Conservation (phyloP, 768 basidiomycete genomes). For the Collybia sordida region DNA sequence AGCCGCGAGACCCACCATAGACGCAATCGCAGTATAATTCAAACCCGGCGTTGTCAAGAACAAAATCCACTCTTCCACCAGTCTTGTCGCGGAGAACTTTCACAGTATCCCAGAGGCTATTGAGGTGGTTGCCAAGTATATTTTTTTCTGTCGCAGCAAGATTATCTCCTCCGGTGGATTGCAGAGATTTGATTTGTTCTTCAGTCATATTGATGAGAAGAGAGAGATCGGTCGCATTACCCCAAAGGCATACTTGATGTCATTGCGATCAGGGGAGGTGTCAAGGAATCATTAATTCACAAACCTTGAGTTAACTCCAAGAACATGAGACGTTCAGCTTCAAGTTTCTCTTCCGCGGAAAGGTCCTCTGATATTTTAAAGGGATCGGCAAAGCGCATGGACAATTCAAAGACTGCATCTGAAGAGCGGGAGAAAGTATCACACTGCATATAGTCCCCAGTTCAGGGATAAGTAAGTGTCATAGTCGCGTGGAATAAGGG, state of each 20-base stretch:
- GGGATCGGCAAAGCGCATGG: conserved; percentile 87
- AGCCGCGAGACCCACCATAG: conserved; percentile 55
- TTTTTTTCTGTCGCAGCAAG: conserved; percentile 96
- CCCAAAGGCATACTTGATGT: conserved; percentile 85
- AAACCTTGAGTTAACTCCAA: conserved; percentile 87
- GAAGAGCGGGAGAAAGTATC: conserved; percentile 93
- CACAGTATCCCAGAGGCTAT: conserved; percentile 71
- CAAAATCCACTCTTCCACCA: conserved; percentile 75
- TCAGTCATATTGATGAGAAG: conserved; percentile 97
- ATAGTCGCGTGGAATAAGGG: not conserved
- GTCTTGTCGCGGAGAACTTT: conserved; percentile 68
- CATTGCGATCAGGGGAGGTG: conserved; percentile 3
- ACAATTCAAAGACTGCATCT: conserved; percentile 92
- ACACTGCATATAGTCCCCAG: conserved; percentile 45
- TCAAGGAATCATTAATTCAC: conserved; percentile 11
- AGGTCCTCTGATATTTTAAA: conserved; percentile 60
- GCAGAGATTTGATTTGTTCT: conserved; percentile 94
- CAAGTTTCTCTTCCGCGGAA: conserved; percentile 54
- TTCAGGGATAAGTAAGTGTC: conserved; percentile 6
- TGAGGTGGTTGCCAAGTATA: conserved; percentile 85
- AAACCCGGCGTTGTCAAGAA: conserved; percentile 87
- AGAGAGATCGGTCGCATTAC: conserved; percentile 94
- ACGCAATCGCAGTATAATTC: conserved; percentile 88
- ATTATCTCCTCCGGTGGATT: conserved; percentile 94
- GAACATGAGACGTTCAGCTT: conserved; percentile 84